Conservation (phyloP, 495 filamentous ascomycete genomes). For the Neurospora sp. region DNA sequence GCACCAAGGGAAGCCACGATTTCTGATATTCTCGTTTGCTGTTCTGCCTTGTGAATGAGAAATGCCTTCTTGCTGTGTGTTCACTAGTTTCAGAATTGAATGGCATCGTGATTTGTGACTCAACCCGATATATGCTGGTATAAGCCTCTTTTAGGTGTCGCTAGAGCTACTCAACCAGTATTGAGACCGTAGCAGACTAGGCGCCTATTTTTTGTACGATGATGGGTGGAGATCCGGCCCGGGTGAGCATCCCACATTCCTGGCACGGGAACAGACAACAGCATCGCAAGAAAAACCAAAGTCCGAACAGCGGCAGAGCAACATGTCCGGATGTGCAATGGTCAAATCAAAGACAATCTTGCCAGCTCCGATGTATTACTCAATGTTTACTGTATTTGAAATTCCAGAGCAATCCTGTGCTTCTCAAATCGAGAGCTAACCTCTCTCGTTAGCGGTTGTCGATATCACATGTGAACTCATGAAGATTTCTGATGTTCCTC, state of each 20-base stretch:
- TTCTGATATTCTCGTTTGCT: background rate
- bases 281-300: background rate
- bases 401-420: background rate
- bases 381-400: background rate
- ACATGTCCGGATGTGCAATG: background rate
- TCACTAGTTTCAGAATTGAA: background rate
- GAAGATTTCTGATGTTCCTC: background rate
- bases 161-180: background rate
- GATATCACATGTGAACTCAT: background rate
- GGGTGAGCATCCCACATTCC: background rate
- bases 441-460: background rate
- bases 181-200: background rate
- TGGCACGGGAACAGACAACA: background rate
- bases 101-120: background rate
- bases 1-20: no score
- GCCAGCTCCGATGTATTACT: background rate
- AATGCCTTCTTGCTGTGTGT: background rate
- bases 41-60: background rate
- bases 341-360: background rate
- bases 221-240: background rate
- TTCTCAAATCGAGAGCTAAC: background rate
- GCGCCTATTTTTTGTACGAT: background rate
- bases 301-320: background rate
- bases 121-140: background rate
- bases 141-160: background rate